These are phyloP conservation scores for Eucalyptus marginata DNA, from an alignment of 345 rosid genomes.

Conservation along the genomic window DNA sequence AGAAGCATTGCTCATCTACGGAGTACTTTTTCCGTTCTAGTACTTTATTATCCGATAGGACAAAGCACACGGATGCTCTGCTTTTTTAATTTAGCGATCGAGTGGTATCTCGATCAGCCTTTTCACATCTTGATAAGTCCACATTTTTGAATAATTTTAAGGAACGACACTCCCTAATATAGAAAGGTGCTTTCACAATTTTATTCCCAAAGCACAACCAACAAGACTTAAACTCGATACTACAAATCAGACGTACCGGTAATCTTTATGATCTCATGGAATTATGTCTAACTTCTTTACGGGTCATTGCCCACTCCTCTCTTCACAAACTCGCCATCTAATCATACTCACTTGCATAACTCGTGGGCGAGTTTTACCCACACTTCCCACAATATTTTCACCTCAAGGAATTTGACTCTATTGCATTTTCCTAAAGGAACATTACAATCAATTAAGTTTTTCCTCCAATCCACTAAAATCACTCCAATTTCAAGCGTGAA, in stretches of 20 bases:
- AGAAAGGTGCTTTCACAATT: too few species aligned
- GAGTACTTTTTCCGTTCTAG: not conserved
- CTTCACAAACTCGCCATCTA: not conserved
- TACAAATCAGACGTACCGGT: fast-evolving
- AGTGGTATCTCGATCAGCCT: fast-evolving
- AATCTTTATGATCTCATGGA: not conserved
- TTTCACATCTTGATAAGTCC: fast-evolving
- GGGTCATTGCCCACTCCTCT: not conserved
- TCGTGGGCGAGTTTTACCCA: not conserved
- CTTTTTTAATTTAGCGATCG: fast-evolving
- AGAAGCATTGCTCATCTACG: not conserved
- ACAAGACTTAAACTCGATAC: not conserved
- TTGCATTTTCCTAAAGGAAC: not conserved
- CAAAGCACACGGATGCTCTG: not conserved
- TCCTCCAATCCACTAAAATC: not conserved
- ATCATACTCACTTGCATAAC: not conserved
- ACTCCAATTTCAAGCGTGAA: fast-evolving
- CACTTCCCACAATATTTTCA: fast-evolving
- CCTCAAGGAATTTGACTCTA: not conserved
- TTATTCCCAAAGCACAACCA: not conserved
- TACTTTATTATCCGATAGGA: not conserved
- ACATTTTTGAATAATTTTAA: too few species aligned
- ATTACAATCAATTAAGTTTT: not conserved
- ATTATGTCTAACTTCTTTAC: not conserved
- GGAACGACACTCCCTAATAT: too few species aligned